A percentile compares a stretch with the other conserved stretches of the same genome.
Conservation (phyloP, 2,329 filamentous ascomycete genomes). For the Aspergillus thermomutatus region DNA sequence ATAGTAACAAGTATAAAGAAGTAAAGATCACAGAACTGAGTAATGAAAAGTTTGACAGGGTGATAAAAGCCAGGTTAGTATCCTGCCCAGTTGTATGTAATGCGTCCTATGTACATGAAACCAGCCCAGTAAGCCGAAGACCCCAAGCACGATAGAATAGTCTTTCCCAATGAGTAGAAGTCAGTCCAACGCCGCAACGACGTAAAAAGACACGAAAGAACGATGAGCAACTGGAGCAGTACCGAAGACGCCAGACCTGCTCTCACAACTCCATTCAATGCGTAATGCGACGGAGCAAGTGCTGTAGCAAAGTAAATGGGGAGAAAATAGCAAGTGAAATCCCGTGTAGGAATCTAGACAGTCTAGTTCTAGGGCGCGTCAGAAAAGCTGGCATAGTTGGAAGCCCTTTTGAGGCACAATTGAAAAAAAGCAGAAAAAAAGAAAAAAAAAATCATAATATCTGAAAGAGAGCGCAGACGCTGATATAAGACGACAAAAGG, state of each 20-base stretch:
- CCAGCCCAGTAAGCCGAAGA: background rate
- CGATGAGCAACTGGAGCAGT: conserved; percentile 8
- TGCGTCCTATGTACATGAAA: conserved; percentile 4
- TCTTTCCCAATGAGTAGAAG: conserved; percentile 4
- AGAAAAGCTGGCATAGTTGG: background rate
- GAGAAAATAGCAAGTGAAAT: conserved; percentile 3
- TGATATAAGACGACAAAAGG: conserved; percentile 1
- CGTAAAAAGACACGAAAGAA: conserved; percentile 4
- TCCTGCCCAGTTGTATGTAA: background rate
- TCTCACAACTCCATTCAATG: conserved; percentile 27
- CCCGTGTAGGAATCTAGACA: background rate
- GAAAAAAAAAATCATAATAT: conserved; percentile 3
- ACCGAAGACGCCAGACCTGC: conserved; percentile 20
- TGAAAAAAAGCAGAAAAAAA: conserved; percentile 1
- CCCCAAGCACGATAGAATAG: background rate
- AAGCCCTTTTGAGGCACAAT: background rate
- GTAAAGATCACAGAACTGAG: background rate
- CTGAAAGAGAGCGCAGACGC: background rate
- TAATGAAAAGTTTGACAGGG: background rate
- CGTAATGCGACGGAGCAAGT: conserved; percentile 18
- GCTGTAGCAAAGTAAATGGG: conserved; percentile 4
- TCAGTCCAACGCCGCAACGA: background rate
- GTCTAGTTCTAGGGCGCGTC: background rate
- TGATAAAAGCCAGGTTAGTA: background rate
- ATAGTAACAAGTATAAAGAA: background rate